Percentiles rank a stretch among this genome's conserved stretches.
Conservation (phyloP, 1,139 yeast species). For the Yamadazyma dushanensis region DNA sequence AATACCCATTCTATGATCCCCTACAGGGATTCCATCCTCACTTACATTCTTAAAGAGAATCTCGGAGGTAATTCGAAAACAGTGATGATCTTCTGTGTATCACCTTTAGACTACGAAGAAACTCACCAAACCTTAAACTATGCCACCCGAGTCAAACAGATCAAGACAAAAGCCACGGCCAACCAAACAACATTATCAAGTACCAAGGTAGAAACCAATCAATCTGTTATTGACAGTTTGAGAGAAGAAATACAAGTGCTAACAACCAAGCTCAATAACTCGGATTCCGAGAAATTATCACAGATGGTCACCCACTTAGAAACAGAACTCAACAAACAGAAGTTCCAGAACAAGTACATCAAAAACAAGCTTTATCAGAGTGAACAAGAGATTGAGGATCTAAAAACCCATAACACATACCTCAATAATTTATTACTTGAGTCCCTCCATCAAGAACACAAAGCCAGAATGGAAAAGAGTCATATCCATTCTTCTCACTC, state of each 20-base stretch:
- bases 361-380: conserved; percentile 19
- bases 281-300: conserved; percentile 16
- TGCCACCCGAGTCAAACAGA: conserved; percentile 72
- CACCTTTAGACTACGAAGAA: conserved; percentile 77
- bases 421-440: conserved; percentile 18
- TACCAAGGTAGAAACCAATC: conserved; percentile 27
- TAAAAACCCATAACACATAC: conserved; percentile 29
- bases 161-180: conserved; percentile 59
- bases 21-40: conserved; percentile 69
- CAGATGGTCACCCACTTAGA: conserved; percentile 35
- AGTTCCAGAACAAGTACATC: conserved; percentile 38
- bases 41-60: conserved; percentile 71
- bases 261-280: conserved; percentile 24
- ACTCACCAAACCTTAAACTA: conserved; percentile 71
- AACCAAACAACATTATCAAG: conserved; percentile 35
- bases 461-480: conserved; percentile 1
- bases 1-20: conserved; percentile 42
- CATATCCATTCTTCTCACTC: conserved; percentile 1
- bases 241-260: conserved; percentile 32
- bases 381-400: conserved; percentile 25
- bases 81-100: conserved; percentile 72
- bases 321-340: conserved; percentile 26
- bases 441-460: conserved; percentile 3
- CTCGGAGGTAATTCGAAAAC: conserved; percentile 76
- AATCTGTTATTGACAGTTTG: conserved; percentile 29